Percentiles rank a stretch among this genome's conserved stretches.
Conservation (phyloP, 306 rosid species). For the Ormosia emarginata region DNA sequence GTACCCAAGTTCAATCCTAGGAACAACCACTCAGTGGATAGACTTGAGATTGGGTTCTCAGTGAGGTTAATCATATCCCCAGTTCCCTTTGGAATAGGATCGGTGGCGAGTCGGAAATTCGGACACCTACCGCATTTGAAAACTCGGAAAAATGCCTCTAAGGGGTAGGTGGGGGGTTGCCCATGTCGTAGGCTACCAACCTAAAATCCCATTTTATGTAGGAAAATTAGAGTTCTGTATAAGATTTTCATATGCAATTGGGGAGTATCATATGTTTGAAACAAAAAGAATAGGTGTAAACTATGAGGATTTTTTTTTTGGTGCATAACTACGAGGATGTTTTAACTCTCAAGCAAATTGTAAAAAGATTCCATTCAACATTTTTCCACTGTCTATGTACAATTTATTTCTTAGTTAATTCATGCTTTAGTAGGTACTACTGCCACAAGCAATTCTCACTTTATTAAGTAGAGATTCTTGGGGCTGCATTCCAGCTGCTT, state of each 20-base stretch:
- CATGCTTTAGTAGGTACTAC: neutral
- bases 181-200: no score
- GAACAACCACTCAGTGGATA: no score
- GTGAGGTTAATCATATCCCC: no score
- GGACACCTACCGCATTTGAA: no score
- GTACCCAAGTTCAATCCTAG: no score
- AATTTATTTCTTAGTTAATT: conserved; percentile 8
- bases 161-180: no score
- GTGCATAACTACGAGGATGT: neutral
- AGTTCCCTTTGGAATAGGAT: no score
- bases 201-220: no score
- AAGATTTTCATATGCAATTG: neutral
- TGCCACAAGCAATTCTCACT: conserved; percentile 49
- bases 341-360: neutral
- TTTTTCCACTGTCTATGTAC: conserved; percentile 1
- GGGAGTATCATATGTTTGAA: neutral
- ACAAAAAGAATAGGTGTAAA: neutral
- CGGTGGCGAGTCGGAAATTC: no score
- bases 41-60: no score
- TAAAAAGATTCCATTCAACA: neutral
- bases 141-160: no score
- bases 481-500: conserved; percentile 41
- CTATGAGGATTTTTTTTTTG: neutral
- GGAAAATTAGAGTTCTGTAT: neutral
- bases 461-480: conserved; percentile 49